phyloP scores from a whole-genome alignment of 2,329 filamentous ascomycete genomes.

The Scytalidium lignicola region DNA sequence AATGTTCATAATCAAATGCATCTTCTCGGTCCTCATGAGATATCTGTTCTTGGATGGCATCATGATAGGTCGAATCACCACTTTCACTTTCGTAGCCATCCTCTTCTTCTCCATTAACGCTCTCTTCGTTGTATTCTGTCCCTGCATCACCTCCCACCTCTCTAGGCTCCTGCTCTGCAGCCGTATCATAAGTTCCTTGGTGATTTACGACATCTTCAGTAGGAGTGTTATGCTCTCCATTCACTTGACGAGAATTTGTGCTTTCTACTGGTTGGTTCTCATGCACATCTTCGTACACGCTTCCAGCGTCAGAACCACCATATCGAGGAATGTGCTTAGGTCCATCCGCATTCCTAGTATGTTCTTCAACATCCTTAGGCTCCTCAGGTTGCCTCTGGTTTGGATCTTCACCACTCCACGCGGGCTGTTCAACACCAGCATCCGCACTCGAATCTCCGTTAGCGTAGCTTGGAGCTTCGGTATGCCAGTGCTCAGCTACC shows the following conservation, averaged over 20 bases:
- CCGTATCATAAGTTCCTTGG: slow-evolving; percentile 8
- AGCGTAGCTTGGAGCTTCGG: slow-evolving; percentile 17
- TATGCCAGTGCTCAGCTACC: slow-evolving; percentile 29
- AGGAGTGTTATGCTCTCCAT: background rate
- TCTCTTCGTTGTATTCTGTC: slow-evolving; percentile 32
- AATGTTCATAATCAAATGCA: slow-evolving; percentile 94
- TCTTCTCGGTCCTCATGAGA: slow-evolving; percentile 92
- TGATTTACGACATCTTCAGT: background rate
- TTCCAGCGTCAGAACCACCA: slow-evolving; percentile 19
- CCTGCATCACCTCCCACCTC: slow-evolving; percentile 30
- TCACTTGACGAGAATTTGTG: background rate
- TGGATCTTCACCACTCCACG: slow-evolving; percentile 14
- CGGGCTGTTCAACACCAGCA: slow-evolving; percentile 18
- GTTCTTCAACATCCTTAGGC: background rate
- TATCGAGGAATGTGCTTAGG: slow-evolving; percentile 11
- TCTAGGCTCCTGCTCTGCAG: slow-evolving; percentile 8
- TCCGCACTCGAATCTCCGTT: slow-evolving; percentile 18
- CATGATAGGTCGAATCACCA: slow-evolving; percentile 59
- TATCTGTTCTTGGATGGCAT: slow-evolving; percentile 51
- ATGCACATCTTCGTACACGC: slow-evolving; percentile 24
- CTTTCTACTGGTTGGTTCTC: slow-evolving; percentile 10
- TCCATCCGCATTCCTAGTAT: background rate
- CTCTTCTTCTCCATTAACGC: slow-evolving; percentile 27
- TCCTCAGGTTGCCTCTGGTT: slow-evolving; percentile 3
- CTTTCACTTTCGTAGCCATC: slow-evolving; percentile 52